Base-by-base conservation (phyloP, 164 flowering plant genomes). In the Magnolia kwangsiensis region DNA sequence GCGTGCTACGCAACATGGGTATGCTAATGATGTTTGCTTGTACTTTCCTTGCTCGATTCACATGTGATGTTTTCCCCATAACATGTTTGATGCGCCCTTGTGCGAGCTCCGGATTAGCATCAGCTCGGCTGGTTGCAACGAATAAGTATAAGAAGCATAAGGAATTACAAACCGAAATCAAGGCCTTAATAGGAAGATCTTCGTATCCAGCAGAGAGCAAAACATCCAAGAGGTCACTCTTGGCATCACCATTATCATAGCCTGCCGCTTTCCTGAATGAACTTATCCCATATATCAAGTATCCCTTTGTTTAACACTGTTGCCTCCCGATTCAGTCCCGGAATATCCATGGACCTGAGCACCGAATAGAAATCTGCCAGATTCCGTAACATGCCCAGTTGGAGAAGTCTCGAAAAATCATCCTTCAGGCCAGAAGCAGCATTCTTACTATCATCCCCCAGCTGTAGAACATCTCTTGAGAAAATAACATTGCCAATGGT, bases 391-490 rank as follows among this genome's bases (percentile, higher is more conserved):
- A 58, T 8, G 6, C 27, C 72, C 77, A 75, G 11, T 27, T 67
- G 50, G 61, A 75, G 1, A 3, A 19, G 3, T 11, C 65, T 67
- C 4, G 77, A 67, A 7, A 75, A 13, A 13, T 7, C 19, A 63
- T 20, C 21, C 58, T 75, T 75, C n/a, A 68, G 10, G 24, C 50
- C 59, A 21, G 69, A 64, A 4, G 49, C 67, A 19, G 21, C 67
- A 7, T 72, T 72, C 50, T 50, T 69, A 6, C 24, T 29, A 7
- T 51, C 37, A 24, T 75, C 72, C 64, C 72, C 82, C 51, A 79
- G 69, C 27, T 71, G 37, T 2, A 82, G 21, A 5, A 80, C 61
- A 75, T 83, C 85, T 67, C 63, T 78, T 16, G 84, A 86, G 14
- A 80, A 23, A 1, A 80, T 24, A 24, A 74, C 50, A 65, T 76